Evolutionary conservation across 495 filamentous ascomycete species (phyloP).

Genomic region (Penicillium chermesinum): DNA sequence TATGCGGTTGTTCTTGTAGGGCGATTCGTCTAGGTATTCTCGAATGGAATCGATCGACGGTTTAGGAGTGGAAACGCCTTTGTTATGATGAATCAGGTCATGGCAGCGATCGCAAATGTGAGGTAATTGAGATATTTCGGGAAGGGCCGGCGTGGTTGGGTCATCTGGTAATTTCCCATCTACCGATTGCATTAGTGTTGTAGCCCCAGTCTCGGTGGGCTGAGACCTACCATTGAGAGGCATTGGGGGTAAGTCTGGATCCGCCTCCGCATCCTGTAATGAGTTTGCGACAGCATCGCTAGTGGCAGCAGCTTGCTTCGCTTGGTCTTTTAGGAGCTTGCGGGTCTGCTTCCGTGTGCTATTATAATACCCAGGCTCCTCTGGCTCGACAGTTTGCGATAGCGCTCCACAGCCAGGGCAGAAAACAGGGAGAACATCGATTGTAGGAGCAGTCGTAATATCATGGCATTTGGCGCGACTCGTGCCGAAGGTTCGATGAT

Average conservation of each 20-base stretch:
- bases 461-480: conserved; percentile 1
- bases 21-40: conserved; percentile 78
- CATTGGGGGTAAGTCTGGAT: not conserved
- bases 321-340: conserved; percentile 21
- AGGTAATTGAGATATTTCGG: conserved; percentile 11
- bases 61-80: conserved; percentile 63
- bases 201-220: not conserved
- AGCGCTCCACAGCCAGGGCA: conserved; percentile 91
- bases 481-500: conserved; percentile 23
- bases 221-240: not conserved
- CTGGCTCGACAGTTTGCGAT: conserved; percentile 63
- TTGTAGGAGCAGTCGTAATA: conserved; percentile 2
- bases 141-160: conserved; percentile 18
- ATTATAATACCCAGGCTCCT: conserved; percentile 73
- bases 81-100: conserved; percentile 65
- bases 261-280: conserved; percentile 10
- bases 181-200: conserved; percentile 1
- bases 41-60: conserved; percentile 72
- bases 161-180: conserved; percentile 38
- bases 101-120: conserved; percentile 83
- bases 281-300: not conserved
- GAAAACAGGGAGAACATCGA: conserved; percentile 30
- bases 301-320: not conserved
- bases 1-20: conserved; percentile 81
- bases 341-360: conserved; percentile 44